Base-by-base conservation (phyloP, 306 rosid genomes). In the Sesbania bispinosa region DNA sequence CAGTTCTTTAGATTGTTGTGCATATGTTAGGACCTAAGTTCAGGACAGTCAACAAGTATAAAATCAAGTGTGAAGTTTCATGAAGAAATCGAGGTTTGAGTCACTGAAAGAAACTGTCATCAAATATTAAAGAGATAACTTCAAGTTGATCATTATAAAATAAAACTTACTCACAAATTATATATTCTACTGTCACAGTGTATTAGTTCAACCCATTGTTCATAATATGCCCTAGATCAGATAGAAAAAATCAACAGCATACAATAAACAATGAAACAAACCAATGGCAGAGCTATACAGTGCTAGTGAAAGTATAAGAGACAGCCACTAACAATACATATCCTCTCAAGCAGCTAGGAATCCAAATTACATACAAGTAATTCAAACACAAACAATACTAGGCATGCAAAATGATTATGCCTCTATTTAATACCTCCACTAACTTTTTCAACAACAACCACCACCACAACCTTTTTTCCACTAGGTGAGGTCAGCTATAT, bases 1-100 rank as follows among this genome's bases (percentile, higher is more conserved):
- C 86, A 74, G 80, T 73, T 94, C 99, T 89, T 91, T 94, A 63
- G 97, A 87, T 70, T 94, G 99, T 65, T 94, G 99, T 50, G 99
- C 90, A 21, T 91, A 94, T 62, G 99, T 89, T 32, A 94, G 73
- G 77, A 94, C 97, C 99, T 94, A 74, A 54, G 78, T 50, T 71
- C 79, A 72, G 55, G 39, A 70, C 6, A 69, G 54, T 32, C 58
- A 69, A 10, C 43, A 52, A 75, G 55, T 20, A 53, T 30, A 45
- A 43, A 65, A 60, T 55, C 33, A 52, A 35, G 36, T 58, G 64
- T 46, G 21, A 64, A 55, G 61, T 59, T 69, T 38, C 55, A 30
- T 29, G 29, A 27, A 48, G 41, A 48, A 21, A 42, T 39, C 54
- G 11, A 54, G 16, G 60, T 58, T 47, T 43, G 43, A 47, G 52